Evolutionary conservation across 2,329 filamentous ascomycete genomes (phyloP).

Genomic region (Neofusicoccum sp.): DNA sequence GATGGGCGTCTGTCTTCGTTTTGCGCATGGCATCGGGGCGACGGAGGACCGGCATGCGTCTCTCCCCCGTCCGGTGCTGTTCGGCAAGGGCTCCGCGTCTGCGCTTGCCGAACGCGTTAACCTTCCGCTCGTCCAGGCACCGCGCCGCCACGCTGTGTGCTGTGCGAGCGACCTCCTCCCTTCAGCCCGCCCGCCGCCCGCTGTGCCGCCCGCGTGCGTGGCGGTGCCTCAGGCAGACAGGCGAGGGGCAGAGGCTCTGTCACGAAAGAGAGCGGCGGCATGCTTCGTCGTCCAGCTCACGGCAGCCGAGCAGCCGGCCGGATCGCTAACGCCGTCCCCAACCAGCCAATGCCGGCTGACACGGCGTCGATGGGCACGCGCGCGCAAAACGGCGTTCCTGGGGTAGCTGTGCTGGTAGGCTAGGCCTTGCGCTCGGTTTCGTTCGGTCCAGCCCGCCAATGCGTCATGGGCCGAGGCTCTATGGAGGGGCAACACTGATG

Average conservation of each 20-base stretch:
- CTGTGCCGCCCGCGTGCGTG: not conserved
- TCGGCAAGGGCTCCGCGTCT: not conserved
- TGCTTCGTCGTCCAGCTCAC: too few relatives aligned
- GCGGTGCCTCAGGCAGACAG: too few relatives aligned
- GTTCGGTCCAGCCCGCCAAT: constrained; percentile 13
- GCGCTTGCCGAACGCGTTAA: not conserved
- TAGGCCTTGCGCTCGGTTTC: constrained; percentile 9
- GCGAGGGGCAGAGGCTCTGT: too few relatives aligned
- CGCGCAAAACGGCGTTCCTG: not conserved
- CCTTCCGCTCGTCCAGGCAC: constrained; percentile 16
- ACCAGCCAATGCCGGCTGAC: too few relatives aligned
- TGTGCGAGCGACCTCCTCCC: not conserved
- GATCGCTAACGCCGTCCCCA: too few relatives aligned
- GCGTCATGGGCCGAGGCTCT: constrained; percentile 18
- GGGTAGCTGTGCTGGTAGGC: not conserved
- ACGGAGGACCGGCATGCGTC: not conserved
- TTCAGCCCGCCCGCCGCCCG: not conserved
- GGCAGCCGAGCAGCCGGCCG: too few relatives aligned
- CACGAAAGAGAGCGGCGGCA: too few relatives aligned
- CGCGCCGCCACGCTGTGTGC: not conserved
- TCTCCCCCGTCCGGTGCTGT: not conserved
- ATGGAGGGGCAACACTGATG: constrained; percentile 6
- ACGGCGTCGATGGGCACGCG: too few relatives aligned
- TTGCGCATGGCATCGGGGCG: not conserved
- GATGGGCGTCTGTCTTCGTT: not conserved